These are phyloP conservation scores for Kwoniella heveanensis DNA, from an alignment of 768 basidiomycete species.

Conservation along the genomic window DNA sequence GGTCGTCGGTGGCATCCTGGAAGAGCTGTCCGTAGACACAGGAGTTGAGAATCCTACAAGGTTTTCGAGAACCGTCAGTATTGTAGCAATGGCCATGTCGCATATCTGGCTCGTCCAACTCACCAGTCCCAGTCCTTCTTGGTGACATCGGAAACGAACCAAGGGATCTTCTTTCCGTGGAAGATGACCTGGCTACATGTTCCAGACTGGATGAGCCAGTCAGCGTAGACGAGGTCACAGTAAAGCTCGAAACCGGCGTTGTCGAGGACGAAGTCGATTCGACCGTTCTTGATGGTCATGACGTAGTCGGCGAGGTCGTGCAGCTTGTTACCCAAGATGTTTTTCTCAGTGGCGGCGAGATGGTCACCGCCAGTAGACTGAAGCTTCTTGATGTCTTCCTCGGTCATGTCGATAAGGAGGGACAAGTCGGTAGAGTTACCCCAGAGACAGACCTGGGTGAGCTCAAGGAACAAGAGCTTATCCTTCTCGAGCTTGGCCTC, in stretches of 20 bases:
- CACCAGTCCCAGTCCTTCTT: constrained; percentile 94
- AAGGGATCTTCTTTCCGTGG: constrained; percentile 93
- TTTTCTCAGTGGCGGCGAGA: constrained; percentile 92
- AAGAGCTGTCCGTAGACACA: constrained; percentile 75
- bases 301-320: constrained; percentile 67
- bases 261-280: constrained; percentile 68
- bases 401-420: constrained; percentile 93
- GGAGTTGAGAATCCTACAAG: constrained; percentile 45
- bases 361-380: constrained; percentile 96
- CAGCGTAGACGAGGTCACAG: constrained; percentile 63
- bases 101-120: no score
- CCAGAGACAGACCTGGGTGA: constrained; percentile 96
- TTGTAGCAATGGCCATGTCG: no score
- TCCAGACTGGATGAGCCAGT: constrained; percentile 89
- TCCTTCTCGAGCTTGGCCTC: constrained; percentile 64
- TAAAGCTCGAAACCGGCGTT: constrained; percentile 77
- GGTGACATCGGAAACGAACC: constrained; percentile 85
- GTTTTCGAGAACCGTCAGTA: neutral
- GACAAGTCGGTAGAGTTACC: constrained; percentile 96
- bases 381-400: constrained; percentile 94
- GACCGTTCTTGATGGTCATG: constrained; percentile 63
- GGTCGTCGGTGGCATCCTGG: constrained; percentile 74
- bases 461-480: constrained; percentile 80
- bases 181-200: constrained; percentile 81
- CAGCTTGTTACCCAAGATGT: constrained; percentile 83